phyloP scores from a whole-genome alignment of 345 rosid genomes.

The Sapria himalayana region DNA sequence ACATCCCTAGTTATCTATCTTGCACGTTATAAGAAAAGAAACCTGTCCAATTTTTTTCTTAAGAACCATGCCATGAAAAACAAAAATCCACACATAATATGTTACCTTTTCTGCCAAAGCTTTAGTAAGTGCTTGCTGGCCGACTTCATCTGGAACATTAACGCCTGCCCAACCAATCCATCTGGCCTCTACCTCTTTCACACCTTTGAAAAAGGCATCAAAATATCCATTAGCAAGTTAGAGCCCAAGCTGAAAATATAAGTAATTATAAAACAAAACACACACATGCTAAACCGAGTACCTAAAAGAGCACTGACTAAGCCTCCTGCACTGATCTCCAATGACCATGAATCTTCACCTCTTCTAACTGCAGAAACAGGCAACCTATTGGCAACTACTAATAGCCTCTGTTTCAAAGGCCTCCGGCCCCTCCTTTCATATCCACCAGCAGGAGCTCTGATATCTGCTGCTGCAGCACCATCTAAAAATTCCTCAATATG shows the following conservation, averaged over 20 bases:
- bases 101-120: slow-evolving; percentile 90
- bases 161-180: slow-evolving; percentile 99
- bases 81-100: too few species aligned
- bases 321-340: slow-evolving; percentile 97
- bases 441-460: slow-evolving; percentile 22
- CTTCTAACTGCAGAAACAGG: slow-evolving; percentile 93
- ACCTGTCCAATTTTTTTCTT: too few species aligned
- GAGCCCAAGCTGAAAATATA: neutral
- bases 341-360: slow-evolving; percentile 88
- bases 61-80: too few species aligned
- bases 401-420: slow-evolving; percentile 45
- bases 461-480: slow-evolving; percentile 37
- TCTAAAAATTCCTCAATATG: slow-evolving; percentile 45
- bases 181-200: slow-evolving; percentile 92
- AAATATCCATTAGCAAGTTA: slow-evolving; percentile 5
- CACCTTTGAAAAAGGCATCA: slow-evolving; percentile 38
- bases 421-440: slow-evolving; percentile 53
- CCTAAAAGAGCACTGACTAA: slow-evolving; percentile 91
- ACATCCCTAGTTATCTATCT: too few species aligned
- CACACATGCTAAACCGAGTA: slow-evolving; percentile 9
- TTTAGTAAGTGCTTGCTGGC: slow-evolving; percentile 81
- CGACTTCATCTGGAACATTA: slow-evolving; percentile 88
- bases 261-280: neutral
- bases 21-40: too few species aligned
- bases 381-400: slow-evolving; percentile 94